phyloP scores from a whole-genome alignment of 2,329 filamentous ascomycete genomes.

The Botrytis elliptica region DNA sequence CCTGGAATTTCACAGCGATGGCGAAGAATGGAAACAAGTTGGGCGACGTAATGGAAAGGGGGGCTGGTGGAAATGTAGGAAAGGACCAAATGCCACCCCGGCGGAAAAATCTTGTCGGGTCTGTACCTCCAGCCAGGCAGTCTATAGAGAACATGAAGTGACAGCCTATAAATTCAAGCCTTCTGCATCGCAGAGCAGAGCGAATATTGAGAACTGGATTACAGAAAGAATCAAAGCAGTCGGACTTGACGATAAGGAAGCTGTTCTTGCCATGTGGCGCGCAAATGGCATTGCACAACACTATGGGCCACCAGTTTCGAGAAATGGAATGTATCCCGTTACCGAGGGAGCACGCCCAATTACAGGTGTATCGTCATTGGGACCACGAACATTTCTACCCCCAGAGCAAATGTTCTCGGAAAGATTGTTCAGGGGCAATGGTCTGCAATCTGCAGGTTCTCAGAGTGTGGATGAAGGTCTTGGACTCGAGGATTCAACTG shows the following conservation, averaged over 20 bases:
- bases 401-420: constrained; percentile 11
- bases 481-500: too few species aligned
- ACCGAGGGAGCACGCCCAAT: neutral
- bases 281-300: constrained; percentile 8
- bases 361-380: neutral
- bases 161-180: neutral
- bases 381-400: neutral
- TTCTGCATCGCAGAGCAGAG: neutral
- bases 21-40: constrained; percentile 29
- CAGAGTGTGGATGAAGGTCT: neutral
- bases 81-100: constrained; percentile 22
- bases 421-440: neutral
- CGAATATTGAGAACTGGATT: constrained; percentile 9
- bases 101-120: constrained; percentile 28
- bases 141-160: neutral
- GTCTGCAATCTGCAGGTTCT: neutral
- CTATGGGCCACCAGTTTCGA: neutral
- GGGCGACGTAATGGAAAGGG: constrained; percentile 23
- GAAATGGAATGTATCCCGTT: neutral
- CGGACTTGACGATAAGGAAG: constrained; percentile 12
- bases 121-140: constrained; percentile 16
- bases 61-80: constrained; percentile 37
- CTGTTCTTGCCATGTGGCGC: neutral
- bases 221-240: neutral
- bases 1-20: constrained; percentile 31